These are phyloP conservation scores for Hygrocybe coccinea DNA, from an alignment of 768 basidiomycete species.

Conservation along the genomic window DNA sequence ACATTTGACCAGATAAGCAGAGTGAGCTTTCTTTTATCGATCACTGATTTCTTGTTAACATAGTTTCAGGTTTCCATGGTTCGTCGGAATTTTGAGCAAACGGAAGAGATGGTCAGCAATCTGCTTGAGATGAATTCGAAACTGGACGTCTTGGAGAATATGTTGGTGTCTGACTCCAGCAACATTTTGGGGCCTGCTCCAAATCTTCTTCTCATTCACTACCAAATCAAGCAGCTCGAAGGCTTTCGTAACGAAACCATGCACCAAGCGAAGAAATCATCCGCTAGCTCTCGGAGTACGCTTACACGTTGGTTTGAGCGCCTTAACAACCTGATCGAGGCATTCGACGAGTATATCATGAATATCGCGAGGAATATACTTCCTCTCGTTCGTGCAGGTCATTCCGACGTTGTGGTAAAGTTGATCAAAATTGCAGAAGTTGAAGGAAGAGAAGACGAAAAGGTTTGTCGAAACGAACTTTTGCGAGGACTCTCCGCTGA, in stretches of 20 bases:
- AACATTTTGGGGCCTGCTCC: slow-evolving; percentile 83
- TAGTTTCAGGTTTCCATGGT: slow-evolving; percentile 85
- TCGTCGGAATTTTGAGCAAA: slow-evolving; percentile 90
- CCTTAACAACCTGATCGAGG: slow-evolving; percentile 69
- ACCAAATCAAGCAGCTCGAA: slow-evolving; percentile 87
- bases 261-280: slow-evolving; percentile 86
- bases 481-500: neutral
- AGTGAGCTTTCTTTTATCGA: slow-evolving; percentile 44
- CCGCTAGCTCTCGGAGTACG: slow-evolving; percentile 59
- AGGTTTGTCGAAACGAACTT: slow-evolving; percentile 44
- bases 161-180: slow-evolving; percentile 69
- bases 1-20: slow-evolving; percentile 96
- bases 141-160: slow-evolving; percentile 69
- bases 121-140: slow-evolving; percentile 87
- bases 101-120: slow-evolving; percentile 93
- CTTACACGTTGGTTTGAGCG: slow-evolving; percentile 80
- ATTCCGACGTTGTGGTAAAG: slow-evolving; percentile 84
- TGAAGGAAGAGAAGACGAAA: slow-evolving; percentile 91
- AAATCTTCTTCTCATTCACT: slow-evolving; percentile 87
- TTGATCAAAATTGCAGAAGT: slow-evolving; percentile 90
- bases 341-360: slow-evolving; percentile 82
- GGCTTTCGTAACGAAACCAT: slow-evolving; percentile 91
- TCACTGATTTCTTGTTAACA: neutral
- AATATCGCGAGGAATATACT: slow-evolving; percentile 74
- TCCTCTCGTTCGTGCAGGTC: slow-evolving; percentile 70